phyloP scores from a whole-genome alignment of 768 basidiomycete genomes.

The Tricholoma bakamatsutake region DNA sequence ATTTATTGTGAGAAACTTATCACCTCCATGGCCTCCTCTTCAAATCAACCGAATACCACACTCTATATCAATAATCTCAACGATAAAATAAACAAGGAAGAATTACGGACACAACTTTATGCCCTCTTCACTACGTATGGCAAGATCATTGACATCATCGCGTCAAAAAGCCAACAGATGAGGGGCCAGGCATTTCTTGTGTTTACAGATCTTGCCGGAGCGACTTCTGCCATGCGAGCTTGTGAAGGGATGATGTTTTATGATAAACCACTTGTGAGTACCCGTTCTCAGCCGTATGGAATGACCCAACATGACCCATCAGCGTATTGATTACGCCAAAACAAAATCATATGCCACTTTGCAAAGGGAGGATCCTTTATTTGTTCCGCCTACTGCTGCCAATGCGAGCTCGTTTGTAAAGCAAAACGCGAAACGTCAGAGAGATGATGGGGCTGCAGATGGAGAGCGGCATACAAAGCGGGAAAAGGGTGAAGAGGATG shows the following conservation, averaged over 20 bases:
- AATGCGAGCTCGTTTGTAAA: slow-evolving; percentile 46
- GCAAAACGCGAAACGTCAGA: slow-evolving; percentile 56
- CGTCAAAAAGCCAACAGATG: slow-evolving; percentile 80
- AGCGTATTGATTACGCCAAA: slow-evolving; percentile 93
- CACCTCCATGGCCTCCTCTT: slow-evolving; percentile 38
- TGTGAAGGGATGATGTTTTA: slow-evolving; percentile 93
- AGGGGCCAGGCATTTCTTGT: slow-evolving; percentile 95
- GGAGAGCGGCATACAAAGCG: slow-evolving; percentile 59
- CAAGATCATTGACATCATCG: slow-evolving; percentile 88
- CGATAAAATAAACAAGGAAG: slow-evolving; percentile 87
- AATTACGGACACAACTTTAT: slow-evolving; percentile 76
- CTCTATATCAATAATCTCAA: slow-evolving; percentile 93
- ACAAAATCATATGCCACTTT: slow-evolving; percentile 83
- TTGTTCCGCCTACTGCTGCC: slow-evolving; percentile 64
- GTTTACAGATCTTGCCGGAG: slow-evolving; percentile 85
- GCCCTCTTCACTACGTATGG: slow-evolving; percentile 92
- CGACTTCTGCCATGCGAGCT: slow-evolving; percentile 89
- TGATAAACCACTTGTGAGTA: slow-evolving; percentile 80
- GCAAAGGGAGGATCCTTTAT: slow-evolving; percentile 72
- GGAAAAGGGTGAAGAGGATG: slow-evolving; percentile 67
- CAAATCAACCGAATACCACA: slow-evolving; percentile 76
- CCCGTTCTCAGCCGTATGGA: slow-evolving; percentile 7
- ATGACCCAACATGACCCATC: neutral
- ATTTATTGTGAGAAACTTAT: slow-evolving; percentile 15
- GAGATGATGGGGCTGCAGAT: slow-evolving; percentile 56